Conservation (phyloP, 768 basidiomycete species). For the Rhodotorula paludigena region DNA sequence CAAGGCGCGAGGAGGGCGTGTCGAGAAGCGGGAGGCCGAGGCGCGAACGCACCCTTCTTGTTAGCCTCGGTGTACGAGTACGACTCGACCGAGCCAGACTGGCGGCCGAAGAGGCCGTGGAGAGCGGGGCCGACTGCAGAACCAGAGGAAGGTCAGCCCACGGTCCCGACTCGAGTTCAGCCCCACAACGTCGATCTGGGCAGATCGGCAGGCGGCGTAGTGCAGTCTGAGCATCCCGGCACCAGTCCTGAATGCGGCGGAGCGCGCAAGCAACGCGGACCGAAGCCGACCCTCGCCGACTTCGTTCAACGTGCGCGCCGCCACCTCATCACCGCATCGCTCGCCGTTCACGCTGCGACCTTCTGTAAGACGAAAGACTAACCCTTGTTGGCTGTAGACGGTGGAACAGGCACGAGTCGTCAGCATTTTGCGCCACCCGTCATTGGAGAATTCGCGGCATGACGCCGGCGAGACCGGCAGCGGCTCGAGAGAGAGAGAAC, state of each 20-base stretch:
- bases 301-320: too few species aligned
- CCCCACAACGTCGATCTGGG: too few species aligned
- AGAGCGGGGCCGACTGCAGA: slow-evolving; percentile 93
- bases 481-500: background rate
- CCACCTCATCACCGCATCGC: background rate
- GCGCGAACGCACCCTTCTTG: slow-evolving; percentile 78
- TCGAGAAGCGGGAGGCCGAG: background rate
- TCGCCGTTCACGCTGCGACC: too few species aligned
- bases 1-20: background rate
- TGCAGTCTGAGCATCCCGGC: too few species aligned
- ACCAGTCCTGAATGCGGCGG: too few species aligned
- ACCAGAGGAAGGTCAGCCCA: background rate
- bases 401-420: background rate
- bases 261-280: too few species aligned
- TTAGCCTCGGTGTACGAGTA: slow-evolving; percentile 85
- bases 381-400: slow-evolving; percentile 40
- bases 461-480: background rate
- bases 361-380: background rate
- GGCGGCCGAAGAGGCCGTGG: slow-evolving; percentile 57
- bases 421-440: slow-evolving; percentile 1
- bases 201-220: too few species aligned
- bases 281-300: too few species aligned
- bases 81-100: slow-evolving; percentile 73
- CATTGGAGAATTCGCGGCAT: background rate
- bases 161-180: too few species aligned